Evolutionary conservation across 352 stramenopile genomes (phyloP).

Genomic region (Pythium brachiatum): DNA sequence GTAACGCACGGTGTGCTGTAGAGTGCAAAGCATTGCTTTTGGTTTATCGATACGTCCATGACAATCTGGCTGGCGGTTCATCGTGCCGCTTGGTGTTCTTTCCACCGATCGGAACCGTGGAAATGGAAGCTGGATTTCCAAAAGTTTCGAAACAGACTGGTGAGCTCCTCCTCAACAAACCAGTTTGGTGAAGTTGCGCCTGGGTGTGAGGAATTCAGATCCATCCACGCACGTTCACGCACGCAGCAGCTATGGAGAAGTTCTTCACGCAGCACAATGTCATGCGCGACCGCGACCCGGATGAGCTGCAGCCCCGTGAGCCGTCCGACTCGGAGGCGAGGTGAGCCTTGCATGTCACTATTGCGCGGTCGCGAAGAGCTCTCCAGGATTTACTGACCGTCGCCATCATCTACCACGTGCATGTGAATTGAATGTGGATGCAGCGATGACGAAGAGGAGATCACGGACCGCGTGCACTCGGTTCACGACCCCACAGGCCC

Average conservation of each 20-base stretch:
- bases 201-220: not conserved
- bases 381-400: constrained; percentile 2
- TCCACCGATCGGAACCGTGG: constrained; percentile 10
- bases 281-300: constrained; percentile 64
- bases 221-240: not conserved
- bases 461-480: constrained; percentile 60
- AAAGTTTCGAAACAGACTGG: not conserved
- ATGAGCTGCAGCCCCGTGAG: constrained; percentile 48
- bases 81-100: not conserved
- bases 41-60: constrained; percentile 16
- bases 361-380: constrained; percentile 8
- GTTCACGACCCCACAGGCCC: constrained; percentile 67
- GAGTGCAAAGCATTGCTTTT: constrained; percentile 26
- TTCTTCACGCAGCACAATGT: constrained; percentile 82
- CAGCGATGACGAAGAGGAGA: constrained; percentile 51
- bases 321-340: constrained; percentile 78
- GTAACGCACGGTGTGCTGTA: constrained; percentile 19
- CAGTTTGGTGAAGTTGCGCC: not conserved
- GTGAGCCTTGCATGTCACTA: constrained; percentile 29
- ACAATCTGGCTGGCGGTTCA: not conserved
- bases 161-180: too few species aligned
- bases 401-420: not conserved
- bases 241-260: constrained; percentile 56
- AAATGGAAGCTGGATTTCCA: not conserved
- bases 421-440: constrained; percentile 1